phyloP scores from a whole-genome alignment of 129 eudicot species.

The Centella asiatica region DNA sequence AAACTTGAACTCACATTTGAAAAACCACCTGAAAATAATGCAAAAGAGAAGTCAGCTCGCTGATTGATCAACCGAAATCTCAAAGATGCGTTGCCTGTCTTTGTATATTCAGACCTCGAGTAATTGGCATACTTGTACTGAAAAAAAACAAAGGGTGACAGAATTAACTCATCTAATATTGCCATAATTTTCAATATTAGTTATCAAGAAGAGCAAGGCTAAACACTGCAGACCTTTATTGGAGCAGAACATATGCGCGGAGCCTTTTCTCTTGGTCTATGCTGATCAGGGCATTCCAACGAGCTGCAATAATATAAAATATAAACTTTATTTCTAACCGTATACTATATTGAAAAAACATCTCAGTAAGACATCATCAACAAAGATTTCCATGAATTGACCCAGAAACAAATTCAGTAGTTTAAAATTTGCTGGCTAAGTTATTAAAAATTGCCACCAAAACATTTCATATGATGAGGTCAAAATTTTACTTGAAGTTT shows the following conservation, averaged over 20 bases:
- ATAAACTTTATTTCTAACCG: not conserved
- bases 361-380: not conserved
- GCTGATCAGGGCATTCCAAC: slow-evolving; percentile 45
- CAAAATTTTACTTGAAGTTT: slow-evolving; percentile 64
- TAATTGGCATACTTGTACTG: slow-evolving; percentile 78
- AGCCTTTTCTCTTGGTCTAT: slow-evolving; percentile 34
- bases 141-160: not conserved
- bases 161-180: not conserved
- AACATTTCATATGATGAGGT: not conserved
- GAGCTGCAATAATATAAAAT: slow-evolving; percentile 51
- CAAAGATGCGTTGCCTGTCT: slow-evolving; percentile 59
- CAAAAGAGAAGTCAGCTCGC: slow-evolving; percentile 85
- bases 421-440: not conserved
- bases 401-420: no score
- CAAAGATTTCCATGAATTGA: not conserved
- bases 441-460: not conserved
- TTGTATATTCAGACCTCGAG: slow-evolving; percentile 39
- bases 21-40: slow-evolving; percentile 74
- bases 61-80: slow-evolving; percentile 77
- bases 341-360: not conserved
- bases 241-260: slow-evolving; percentile 89
- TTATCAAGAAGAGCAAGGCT: no score
- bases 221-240: slow-evolving; percentile 51
- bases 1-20: slow-evolving; percentile 30
- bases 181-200: no score